Base-by-base conservation (phyloP, 352 stramenopile species). In the Globisporangium heterothallicum region DNA sequence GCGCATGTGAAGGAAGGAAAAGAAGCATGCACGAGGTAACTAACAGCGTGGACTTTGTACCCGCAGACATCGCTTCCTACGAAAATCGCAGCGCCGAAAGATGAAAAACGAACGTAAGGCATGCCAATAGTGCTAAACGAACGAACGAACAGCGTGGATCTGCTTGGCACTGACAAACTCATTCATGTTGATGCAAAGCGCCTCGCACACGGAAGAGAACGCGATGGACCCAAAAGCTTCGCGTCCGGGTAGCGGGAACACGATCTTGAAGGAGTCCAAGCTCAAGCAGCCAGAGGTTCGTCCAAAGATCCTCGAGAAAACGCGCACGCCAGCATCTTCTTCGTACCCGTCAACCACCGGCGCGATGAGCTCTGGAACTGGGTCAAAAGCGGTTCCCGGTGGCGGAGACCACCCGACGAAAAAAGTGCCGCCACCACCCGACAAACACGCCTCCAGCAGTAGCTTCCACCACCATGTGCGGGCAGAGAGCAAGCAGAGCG, bases 231-330 rank as follows among this genome's bases (percentile, higher is more conserved):
- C 26, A 2, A 51, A 56, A n/a, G 47, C 64, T 0, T 56, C 47
- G 2, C 53, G 64, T 9, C 58, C 47, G 3, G 48, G 51, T 7
- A 68, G 49, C 24, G 27, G 34, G 4, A 46, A 38, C 14, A 25
- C 42, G 5, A 47, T 49, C 3, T 25, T 75, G 36, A 84, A 83
- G 53, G 75, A 85, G 52, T 87, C 78, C n/a, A 89, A 87, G 52
- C 64, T 87, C 6, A 87, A 84, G 61, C 78, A 81, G 27, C 74
- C 78, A 7, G 78, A 86, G 58, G 44, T 45, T 10, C 42, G 50
- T 2, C 60, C 74, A 12, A 80, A 70, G 43, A 78, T 83, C 41
- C 56, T 72, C 14, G 70, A 83, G 45, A 68, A 68, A 7, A 53
- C 71, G n/a, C 64, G 70, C 1, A 21, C 36, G 0, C 26, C 30